Evolutionary conservation across 805 yeast species (phyloP).

Genomic region (Tetrapisispora arboricola): DNA sequence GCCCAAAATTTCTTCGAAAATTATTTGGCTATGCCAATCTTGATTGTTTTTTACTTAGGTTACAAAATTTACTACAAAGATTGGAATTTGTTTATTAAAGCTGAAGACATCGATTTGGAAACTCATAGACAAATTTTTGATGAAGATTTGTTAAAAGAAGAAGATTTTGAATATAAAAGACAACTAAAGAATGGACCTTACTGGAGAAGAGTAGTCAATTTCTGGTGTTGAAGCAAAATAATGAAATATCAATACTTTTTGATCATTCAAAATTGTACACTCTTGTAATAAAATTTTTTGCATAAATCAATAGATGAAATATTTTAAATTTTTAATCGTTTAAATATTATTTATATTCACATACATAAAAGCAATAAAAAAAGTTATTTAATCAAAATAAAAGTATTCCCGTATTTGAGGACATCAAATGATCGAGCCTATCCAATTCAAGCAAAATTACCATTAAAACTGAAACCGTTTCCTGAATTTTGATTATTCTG

Average conservation of each 20-base stretch:
- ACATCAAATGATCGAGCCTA: neutral
- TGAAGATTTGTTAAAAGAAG: constrained; percentile 27
- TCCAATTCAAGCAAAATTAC: constrained; percentile 7
- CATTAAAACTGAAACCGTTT: constrained; percentile 10
- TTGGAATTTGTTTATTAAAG: constrained; percentile 30
- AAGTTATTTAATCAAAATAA: too few species aligned
- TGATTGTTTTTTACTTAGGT: constrained; percentile 33
- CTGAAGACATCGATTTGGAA: constrained; percentile 25
- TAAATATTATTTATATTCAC: neutral
- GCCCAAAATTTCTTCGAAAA: constrained; percentile 38
- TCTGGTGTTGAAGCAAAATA: constrained; percentile 25
- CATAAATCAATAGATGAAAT: neutral
- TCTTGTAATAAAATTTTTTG: too few species aligned
- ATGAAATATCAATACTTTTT: too few species aligned
- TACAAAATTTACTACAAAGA: constrained; percentile 40
- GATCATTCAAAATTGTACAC: too few species aligned
- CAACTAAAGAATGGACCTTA: constrained; percentile 22
- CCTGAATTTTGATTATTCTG: neutral
- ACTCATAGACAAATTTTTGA: constrained; percentile 26
- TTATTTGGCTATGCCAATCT: constrained; percentile 39
- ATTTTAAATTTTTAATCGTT: neutral
- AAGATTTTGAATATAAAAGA: constrained; percentile 24
- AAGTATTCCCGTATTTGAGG: too few species aligned
- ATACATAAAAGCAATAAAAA: too few species aligned
- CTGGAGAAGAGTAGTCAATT: constrained; percentile 20